Evolutionary conservation across 192 early-diverging fungal species (phyloP).

Genomic region (Kickxella alabastrina): DNA sequence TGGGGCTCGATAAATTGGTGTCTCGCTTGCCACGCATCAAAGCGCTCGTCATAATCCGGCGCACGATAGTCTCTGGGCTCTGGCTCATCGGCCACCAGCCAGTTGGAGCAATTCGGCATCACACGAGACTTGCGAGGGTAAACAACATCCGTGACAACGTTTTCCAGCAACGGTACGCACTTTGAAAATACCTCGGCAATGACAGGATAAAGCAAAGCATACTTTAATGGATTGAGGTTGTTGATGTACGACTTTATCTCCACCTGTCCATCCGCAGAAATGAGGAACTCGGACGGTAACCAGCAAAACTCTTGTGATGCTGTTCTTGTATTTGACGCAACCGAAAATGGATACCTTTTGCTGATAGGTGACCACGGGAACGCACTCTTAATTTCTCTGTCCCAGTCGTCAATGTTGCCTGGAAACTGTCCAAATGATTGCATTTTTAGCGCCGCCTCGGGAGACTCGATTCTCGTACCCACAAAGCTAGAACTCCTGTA

Average conservation of each 20-base stretch:
- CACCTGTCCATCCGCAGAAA: slow-evolving; percentile 42
- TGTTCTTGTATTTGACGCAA: too few species aligned
- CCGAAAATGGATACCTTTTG: neutral
- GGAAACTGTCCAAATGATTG: neutral
- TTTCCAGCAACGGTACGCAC: slow-evolving; percentile 59
- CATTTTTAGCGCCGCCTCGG: neutral
- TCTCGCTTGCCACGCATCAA: too few species aligned
- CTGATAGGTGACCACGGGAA: neutral
- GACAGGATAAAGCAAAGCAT: slow-evolving; percentile 42
- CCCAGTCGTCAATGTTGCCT: neutral
- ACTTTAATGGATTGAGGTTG: slow-evolving; percentile 55
- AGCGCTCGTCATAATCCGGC: too few species aligned
- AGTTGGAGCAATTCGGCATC: neutral
- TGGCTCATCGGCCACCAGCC: neutral
- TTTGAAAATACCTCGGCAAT: slow-evolving; percentile 40
- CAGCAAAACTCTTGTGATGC: slow-evolving; percentile 32
- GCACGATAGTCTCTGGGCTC: too few species aligned
- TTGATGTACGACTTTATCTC: slow-evolving; percentile 62
- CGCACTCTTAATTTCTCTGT: neutral
- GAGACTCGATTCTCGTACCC: neutral
- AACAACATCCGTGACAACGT: slow-evolving; percentile 13
- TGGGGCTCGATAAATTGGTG: neutral
- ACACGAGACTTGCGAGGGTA: neutral
- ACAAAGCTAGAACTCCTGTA: slow-evolving; percentile 2
- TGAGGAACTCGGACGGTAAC: slow-evolving; percentile 58